Conservation (phyloP, 345 rosid genomes). For the Crucihimalaya himalaica region DNA sequence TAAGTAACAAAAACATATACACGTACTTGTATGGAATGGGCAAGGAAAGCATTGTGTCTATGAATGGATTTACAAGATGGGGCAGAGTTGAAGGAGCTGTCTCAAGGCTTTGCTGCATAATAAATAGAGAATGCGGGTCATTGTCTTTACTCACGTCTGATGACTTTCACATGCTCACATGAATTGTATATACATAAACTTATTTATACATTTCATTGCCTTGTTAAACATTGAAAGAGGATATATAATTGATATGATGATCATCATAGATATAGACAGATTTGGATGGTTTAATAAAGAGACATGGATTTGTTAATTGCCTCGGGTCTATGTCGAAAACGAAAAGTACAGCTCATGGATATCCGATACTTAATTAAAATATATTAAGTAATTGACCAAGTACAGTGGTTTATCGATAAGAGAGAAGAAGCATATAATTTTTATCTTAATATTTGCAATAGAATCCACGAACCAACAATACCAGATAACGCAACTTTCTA, state of each 20-base stretch:
- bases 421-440: neutral
- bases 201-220: neutral
- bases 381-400: conserved; percentile 24
- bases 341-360: conserved; percentile 22
- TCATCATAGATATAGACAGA: neutral
- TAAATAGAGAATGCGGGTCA: conserved; percentile 10
- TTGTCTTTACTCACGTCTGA: conserved; percentile 19
- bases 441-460: neutral
- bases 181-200: neutral
- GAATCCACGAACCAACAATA: neutral
- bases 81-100: conserved; percentile 28
- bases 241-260: conserved; percentile 2
- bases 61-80: conserved; percentile 22
- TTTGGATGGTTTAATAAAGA: neutral
- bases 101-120: conserved; percentile 7
- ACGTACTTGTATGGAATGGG: conserved; percentile 17
- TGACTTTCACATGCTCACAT: conserved; percentile 32
- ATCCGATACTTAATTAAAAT: neutral
- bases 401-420: conserved; percentile 22
- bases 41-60: conserved; percentile 15
- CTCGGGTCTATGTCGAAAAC: neutral
- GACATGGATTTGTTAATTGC: conserved; percentile 21
- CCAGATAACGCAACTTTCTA: neutral
- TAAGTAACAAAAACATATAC: neutral
- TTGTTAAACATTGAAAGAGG: conserved; percentile 18